A percentile compares a stretch with the other conserved stretches of the same genome.
Conservation (phyloP, 441 rosid genomes). For the Mallotus repandus region DNA sequence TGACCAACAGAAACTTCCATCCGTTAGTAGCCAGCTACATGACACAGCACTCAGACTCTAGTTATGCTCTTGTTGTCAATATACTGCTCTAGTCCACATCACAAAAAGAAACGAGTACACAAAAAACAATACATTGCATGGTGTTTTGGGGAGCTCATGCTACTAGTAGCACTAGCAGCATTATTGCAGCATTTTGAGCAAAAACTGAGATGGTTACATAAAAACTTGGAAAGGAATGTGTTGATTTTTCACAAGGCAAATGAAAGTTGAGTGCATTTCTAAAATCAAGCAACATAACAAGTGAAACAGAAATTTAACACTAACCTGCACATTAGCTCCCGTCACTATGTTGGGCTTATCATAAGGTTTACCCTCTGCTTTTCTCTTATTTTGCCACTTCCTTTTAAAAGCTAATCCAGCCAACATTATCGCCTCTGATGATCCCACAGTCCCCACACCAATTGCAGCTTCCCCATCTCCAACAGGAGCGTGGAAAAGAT, state of each 20-base stretch:
- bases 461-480: conserved; percentile 47
- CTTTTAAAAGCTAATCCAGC: conserved; percentile 73
- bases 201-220: neutral
- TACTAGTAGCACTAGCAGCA: too few relatives aligned
- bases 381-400: conserved; percentile 64
- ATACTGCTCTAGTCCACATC: too few relatives aligned
- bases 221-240: neutral
- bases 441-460: conserved; percentile 61
- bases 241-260: neutral
- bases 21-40: too few relatives aligned
- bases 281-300: neutral
- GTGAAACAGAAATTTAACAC: neutral
- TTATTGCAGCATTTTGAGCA: neutral
- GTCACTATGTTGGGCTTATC: conserved; percentile 85
- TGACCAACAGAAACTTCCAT: too few relatives aligned
- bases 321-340: conserved; percentile 81
- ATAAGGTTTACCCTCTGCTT: conserved; percentile 48
- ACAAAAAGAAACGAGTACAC: too few relatives aligned
- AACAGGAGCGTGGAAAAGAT: conserved; percentile 49
- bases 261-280: neutral
- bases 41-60: too few relatives aligned
- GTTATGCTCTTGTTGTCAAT: too few relatives aligned
- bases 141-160: too few relatives aligned
- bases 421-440: conserved; percentile 67
- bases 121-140: too few relatives aligned